phyloP scores from a whole-genome alignment of 208 protist species.

The Acanthamoeba royreba region DNA sequence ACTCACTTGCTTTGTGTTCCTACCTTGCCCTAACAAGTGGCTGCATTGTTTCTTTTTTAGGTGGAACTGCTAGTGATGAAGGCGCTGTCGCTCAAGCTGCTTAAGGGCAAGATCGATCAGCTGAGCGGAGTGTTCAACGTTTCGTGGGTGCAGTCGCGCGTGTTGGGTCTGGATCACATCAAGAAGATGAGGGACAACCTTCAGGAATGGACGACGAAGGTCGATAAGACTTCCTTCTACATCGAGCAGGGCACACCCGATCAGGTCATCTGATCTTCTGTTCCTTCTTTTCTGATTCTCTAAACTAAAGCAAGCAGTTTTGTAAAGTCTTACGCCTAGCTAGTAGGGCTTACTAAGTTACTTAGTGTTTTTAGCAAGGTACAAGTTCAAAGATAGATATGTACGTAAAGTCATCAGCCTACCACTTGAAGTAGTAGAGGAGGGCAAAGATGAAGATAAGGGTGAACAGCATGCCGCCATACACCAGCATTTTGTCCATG shows the following conservation, averaged over 20 bases:
- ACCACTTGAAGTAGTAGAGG: neutral
- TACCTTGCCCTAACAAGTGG: no score
- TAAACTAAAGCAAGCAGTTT: no score
- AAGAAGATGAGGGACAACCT: slow-evolving; percentile 63
- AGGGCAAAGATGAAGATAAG: neutral
- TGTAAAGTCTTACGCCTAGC: no score
- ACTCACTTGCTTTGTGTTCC: neutral
- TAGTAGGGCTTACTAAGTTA: no score
- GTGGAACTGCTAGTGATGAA: slow-evolving; percentile 93
- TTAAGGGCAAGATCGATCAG: slow-evolving; percentile 92
- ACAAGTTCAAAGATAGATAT: no score
- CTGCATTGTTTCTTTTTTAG: neutral
- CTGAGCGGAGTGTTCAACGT: slow-evolving; percentile 80
- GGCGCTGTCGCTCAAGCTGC: slow-evolving; percentile 89
- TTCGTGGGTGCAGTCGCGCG: slow-evolving; percentile 79
- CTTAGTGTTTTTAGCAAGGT: no score
- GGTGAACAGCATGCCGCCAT: slow-evolving; percentile 23
- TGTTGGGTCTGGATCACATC: slow-evolving; percentile 76
- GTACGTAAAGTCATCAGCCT: no score
- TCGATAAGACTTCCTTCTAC: slow-evolving; percentile 33
- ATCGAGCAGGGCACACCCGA: slow-evolving; percentile 50
- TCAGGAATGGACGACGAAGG: slow-evolving; percentile 59
- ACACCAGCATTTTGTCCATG: slow-evolving; percentile 35
- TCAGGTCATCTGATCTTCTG: neutral
- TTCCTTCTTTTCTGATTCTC: no score